A percentile compares a stretch with the other conserved stretches of the same genome.
Conservation (phyloP, 805 yeast species). For the Peterozyma toletana region DNA sequence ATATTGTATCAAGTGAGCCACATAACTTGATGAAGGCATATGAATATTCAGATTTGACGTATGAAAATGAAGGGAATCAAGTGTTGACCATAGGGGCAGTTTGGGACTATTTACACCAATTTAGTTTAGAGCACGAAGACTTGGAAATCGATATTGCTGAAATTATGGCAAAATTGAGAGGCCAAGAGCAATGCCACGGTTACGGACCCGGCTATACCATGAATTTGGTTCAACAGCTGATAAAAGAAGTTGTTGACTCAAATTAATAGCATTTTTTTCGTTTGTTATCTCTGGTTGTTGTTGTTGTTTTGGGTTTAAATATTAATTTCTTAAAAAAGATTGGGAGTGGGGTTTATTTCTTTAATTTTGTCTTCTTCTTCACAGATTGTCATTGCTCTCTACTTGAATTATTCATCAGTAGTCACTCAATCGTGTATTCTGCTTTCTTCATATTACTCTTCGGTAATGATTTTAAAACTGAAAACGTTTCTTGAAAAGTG, state of each 20-base stretch:
- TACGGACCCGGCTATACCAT: slow-evolving; percentile 64
- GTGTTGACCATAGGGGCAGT: slow-evolving; percentile 70
- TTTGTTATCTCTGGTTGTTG: too few species aligned
- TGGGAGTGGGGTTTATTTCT: too few species aligned
- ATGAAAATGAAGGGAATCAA: slow-evolving; percentile 31
- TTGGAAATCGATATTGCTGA: slow-evolving; percentile 45
- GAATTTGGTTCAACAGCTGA: slow-evolving; percentile 30
- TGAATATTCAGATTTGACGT: slow-evolving; percentile 11
- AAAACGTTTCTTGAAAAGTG: too few species aligned
- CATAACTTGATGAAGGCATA: slow-evolving; percentile 1
- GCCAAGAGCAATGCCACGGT: slow-evolving; percentile 73
- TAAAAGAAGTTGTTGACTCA: slow-evolving; percentile 9
- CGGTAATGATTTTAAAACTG: too few species aligned
- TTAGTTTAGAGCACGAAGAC: slow-evolving; percentile 40
- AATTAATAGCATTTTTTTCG: too few species aligned
- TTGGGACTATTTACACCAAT: slow-evolving; percentile 67
- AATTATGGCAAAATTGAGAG: slow-evolving; percentile 54
- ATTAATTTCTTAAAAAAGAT: too few species aligned
- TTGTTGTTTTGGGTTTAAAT: too few species aligned
- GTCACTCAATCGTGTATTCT: too few species aligned
- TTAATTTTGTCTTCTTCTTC: too few species aligned
- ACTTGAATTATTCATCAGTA: too few species aligned
- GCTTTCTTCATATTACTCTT: too few species aligned
- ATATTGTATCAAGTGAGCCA: neutral
- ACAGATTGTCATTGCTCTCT: too few species aligned